Percentiles rank a stretch among this genome's conserved stretches.
Evolutionary conservation across 345 rosid species (phyloP).

Genomic region (Rhodomyrtus tomentosa): DNA sequence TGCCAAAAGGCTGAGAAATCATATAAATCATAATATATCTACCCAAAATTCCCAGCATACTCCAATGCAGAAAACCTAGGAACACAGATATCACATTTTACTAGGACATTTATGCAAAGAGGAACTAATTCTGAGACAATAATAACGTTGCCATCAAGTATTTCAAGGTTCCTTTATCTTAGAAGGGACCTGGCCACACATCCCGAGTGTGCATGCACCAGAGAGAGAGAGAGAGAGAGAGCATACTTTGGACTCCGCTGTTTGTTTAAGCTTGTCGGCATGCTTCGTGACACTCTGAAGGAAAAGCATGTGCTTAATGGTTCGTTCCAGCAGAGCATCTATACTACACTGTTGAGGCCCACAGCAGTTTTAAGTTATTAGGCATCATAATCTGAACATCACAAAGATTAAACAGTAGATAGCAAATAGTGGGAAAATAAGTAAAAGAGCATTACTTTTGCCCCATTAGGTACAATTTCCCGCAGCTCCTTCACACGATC

Average conservation of each 20-base stretch:
- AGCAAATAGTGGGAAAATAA: not conserved
- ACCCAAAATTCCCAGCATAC: not conserved
- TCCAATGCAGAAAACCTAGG: not conserved
- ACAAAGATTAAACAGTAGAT: not conserved
- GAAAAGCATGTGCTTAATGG: slow-evolving; percentile 99
- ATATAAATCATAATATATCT: not conserved
- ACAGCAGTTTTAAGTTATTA: not conserved
- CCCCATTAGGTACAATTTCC: slow-evolving; percentile 90
- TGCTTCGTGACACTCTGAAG: slow-evolving; percentile 92
- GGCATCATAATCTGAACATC: slow-evolving; percentile 1
- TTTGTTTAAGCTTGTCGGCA: slow-evolving; percentile 78
- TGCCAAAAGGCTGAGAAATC: not conserved
- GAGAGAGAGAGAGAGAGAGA: not conserved
- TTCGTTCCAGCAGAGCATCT: slow-evolving; percentile 86
- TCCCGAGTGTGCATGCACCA: not conserved
- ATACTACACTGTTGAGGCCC: slow-evolving; percentile 79
- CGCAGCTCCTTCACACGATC: slow-evolving; percentile 97
- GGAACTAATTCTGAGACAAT: not conserved
- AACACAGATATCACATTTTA: not conserved
- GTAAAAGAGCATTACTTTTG: slow-evolving; percentile 48
- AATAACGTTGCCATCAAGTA: not conserved
- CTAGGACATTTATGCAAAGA: not conserved
- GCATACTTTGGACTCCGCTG: slow-evolving; percentile 75
- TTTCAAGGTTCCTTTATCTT: too few relatives aligned
- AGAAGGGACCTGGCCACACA: not conserved